Conservation (phyloP, 306 rosid genomes). For the Glycine soja region DNA sequence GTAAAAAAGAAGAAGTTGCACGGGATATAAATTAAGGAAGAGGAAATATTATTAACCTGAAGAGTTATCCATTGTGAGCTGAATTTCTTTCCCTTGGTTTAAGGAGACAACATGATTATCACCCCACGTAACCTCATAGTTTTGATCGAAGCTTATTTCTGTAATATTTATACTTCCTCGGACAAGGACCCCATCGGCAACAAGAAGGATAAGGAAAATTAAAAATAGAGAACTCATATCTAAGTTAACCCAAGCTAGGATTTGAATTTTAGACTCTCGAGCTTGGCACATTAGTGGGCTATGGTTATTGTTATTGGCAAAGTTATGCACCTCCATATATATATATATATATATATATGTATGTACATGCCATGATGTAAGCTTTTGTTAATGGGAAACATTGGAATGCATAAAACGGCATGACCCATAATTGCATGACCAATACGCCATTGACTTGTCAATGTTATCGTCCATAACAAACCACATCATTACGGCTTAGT, state of each 20-base stretch:
- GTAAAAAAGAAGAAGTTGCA: background rate
- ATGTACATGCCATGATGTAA: slow-evolving; percentile 12
- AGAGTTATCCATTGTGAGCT: slow-evolving; percentile 59
- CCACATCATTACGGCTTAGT: slow-evolving; percentile 35
- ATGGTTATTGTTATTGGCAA: background rate
- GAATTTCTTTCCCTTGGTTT: slow-evolving; percentile 54
- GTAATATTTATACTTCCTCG: background rate
- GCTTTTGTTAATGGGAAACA: background rate
- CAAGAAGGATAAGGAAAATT: slow-evolving; percentile 6
- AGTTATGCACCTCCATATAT: background rate
- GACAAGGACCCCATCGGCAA: background rate
- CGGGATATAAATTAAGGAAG: background rate
- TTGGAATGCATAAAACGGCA: slow-evolving; percentile 44
- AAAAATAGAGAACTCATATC: slow-evolving; percentile 44
- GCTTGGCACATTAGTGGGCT: background rate
- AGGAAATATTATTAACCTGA: slow-evolving; percentile 48
- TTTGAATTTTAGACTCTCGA: slow-evolving; percentile 1
- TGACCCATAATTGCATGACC: slow-evolving; percentile 56
- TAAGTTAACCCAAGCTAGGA: background rate
- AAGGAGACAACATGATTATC: slow-evolving; percentile 44
- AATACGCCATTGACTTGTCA: slow-evolving; percentile 57
- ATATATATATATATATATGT: background rate
- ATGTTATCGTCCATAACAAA: slow-evolving; percentile 46
- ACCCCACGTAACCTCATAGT: slow-evolving; percentile 61
- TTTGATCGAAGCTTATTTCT: slow-evolving; percentile 51